Conservation (phyloP, 148 eudicot species). For the Spergularia marina region DNA sequence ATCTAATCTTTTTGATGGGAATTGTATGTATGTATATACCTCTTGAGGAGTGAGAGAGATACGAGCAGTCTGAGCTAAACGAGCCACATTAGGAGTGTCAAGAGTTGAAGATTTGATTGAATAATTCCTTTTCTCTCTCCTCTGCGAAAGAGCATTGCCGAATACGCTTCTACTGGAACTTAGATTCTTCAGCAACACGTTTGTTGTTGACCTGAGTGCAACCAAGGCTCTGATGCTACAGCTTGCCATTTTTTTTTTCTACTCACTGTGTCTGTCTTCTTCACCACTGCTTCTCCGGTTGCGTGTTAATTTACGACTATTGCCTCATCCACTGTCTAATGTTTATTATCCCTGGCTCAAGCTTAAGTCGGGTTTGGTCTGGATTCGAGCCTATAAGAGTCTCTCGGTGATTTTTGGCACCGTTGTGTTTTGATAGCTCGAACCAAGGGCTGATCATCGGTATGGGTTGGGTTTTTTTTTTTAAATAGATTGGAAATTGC, state of each 20-base stretch:
- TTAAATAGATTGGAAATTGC: too few relatives aligned
- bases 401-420: too few relatives aligned
- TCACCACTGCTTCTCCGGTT: neutral
- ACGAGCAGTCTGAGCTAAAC: conserved; percentile 76
- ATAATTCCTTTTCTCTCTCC: conserved; percentile 9
- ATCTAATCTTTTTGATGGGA: neutral
- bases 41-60: conserved; percentile 75
- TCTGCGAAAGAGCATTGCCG: neutral
- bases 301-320: too few relatives aligned
- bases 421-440: too few relatives aligned
- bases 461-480: too few relatives aligned
- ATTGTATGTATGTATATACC: conserved; percentile 26
- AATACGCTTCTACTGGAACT: neutral
- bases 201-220: conserved; percentile 21
- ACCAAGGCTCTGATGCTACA: conserved; percentile 8
- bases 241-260: conserved; percentile 24
- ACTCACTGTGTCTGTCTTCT: too few relatives aligned
- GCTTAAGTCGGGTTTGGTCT: too few relatives aligned
- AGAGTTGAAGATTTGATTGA: conserved; percentile 36
- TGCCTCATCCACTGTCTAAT: too few relatives aligned
- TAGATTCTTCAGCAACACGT: neutral
- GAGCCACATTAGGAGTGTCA: conserved; percentile 69
- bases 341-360: too few relatives aligned
- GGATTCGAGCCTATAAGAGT: too few relatives aligned
- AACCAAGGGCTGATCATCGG: too few relatives aligned